phyloP scores from a whole-genome alignment of 2,329 filamentous ascomycete genomes.

The Dendryphion nanum region DNA sequence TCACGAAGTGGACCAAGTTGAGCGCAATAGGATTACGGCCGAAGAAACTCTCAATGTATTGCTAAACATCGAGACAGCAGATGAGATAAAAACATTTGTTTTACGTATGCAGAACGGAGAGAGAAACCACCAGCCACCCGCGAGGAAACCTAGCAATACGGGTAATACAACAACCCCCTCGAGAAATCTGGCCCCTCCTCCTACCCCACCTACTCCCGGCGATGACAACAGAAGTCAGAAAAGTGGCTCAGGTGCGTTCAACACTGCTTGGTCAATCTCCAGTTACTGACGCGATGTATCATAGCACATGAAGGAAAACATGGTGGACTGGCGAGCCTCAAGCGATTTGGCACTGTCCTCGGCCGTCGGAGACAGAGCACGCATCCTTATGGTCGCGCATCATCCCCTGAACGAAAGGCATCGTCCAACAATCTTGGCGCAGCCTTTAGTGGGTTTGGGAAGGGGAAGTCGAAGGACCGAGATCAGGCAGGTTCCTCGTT shows the following conservation, averaged over 20 bases:
- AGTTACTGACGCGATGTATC: no score
- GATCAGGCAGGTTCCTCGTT: conserved; percentile 38
- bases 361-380: conserved; percentile 37
- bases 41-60: conserved; percentile 79
- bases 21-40: conserved; percentile 70
- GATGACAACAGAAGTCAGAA: conserved; percentile 58
- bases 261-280: neutral
- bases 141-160: conserved; percentile 31
- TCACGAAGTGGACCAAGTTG: conserved; percentile 83
- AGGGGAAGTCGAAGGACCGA: conserved; percentile 65
- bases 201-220: conserved; percentile 27
- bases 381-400: conserved; percentile 38
- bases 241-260: conserved; percentile 47
- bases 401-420: conserved; percentile 53
- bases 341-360: conserved; percentile 42
- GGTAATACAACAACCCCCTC: conserved; percentile 27
- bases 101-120: conserved; percentile 43
- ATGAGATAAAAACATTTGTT: conserved; percentile 78
- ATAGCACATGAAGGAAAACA: conserved; percentile 28
- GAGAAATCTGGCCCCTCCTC: conserved; percentile 35
- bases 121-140: conserved; percentile 21
- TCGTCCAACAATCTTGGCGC: conserved; percentile 56
- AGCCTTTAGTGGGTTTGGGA: conserved; percentile 61
- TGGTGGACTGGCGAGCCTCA: conserved; percentile 33
- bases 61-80: conserved; percentile 80